Base-by-base conservation (phyloP, 1,139 yeast species). In the Keqinozyma sinolaborantium region DNA sequence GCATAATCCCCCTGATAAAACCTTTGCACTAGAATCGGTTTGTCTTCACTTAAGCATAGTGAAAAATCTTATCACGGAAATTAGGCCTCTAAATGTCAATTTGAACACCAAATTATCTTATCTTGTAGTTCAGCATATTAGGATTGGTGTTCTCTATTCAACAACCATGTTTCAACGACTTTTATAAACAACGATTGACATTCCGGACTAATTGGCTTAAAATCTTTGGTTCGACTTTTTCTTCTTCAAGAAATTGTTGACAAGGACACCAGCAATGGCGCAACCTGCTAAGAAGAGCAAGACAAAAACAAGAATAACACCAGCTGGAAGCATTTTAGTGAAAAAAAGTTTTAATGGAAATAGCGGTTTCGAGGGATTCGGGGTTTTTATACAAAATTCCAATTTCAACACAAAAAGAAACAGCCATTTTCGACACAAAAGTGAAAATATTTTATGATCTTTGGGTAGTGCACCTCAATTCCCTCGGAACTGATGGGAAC, bases 251-350 rank as follows among this genome's bases (percentile, higher is more conserved):
- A 48, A 56, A 64, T 66, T 69, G 33, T 53, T 57, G 47, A 62
- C 39, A 40, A 52, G 47, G 39, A 68, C 56, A 48, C 61, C 65
- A 37, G 44, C 38, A 32, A 69, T 45, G 43, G 63, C 68, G 44
- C 52, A 44, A 49, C 53, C 55, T 41, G 70, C 72, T 50, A 58
- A 59, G 58, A 68, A 68, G 39, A 69, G 40, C 48, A 69, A 64
- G 46, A 64, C 67, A 56, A 69, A 69, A 45, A 69, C 75, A 51
- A 69, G 58, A 51, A 69, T 69, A 62, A 69, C 75, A 62, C 75
- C 75, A 28, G 73, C 53, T 53, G 75, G 75, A 39, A 69, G 62
- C 75, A 69, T 69, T 49, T 44, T 53, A 38, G 21, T 18, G 21
- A 18, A 10, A 18, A 18, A 18, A 18, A 18, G 21, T 18, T 30